Percentiles rank a stretch among this genome's conserved stretches.
These are phyloP conservation scores for Arachnomyces sp. DNA, from an alignment of 2,329 filamentous ascomycete species.

Conservation along the genomic window DNA sequence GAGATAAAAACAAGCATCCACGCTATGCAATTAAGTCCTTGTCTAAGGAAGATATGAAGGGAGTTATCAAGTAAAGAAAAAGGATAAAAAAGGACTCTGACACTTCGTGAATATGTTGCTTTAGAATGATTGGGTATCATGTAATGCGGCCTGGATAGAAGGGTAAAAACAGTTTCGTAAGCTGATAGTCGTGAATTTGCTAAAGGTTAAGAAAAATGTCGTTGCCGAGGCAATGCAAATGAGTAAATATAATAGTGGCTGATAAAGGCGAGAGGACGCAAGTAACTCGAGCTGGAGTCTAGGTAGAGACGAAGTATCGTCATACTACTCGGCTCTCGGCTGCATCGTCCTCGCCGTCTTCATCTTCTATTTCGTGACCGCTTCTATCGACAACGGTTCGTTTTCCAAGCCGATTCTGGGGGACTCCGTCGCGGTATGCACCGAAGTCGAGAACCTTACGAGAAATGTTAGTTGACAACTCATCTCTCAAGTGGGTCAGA, in stretches of 20 bases:
- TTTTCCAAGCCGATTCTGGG: slow-evolving; percentile 67
- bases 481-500: too few species aligned
- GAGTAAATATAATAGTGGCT: slow-evolving; percentile 18
- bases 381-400: slow-evolving; percentile 53
- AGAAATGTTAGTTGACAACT: too few species aligned
- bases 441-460: slow-evolving; percentile 75
- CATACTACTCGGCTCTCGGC: slow-evolving; percentile 1
- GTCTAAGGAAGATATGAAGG: too few species aligned
- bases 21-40: too few species aligned
- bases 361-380: slow-evolving; percentile 30
- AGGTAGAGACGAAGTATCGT: too few species aligned
- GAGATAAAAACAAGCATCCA: too few species aligned
- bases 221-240: slow-evolving; percentile 5
- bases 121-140: slow-evolving; percentile 2
- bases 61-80: too few species aligned
- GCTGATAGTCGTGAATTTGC: neutral
- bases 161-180: neutral
- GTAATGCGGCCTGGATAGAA: neutral
- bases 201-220: neutral
- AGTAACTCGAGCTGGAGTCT: too few species aligned
- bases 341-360: slow-evolving; percentile 28
- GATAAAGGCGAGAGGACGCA: too few species aligned
- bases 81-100: too few species aligned
- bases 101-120: too few species aligned
- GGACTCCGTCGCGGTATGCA: slow-evolving; percentile 78